A percentile compares a stretch with the other conserved stretches of the same genome.
These are phyloP conservation scores for Vachellia collinsii DNA, from an alignment of 306 rosid genomes.

Conservation along the genomic window DNA sequence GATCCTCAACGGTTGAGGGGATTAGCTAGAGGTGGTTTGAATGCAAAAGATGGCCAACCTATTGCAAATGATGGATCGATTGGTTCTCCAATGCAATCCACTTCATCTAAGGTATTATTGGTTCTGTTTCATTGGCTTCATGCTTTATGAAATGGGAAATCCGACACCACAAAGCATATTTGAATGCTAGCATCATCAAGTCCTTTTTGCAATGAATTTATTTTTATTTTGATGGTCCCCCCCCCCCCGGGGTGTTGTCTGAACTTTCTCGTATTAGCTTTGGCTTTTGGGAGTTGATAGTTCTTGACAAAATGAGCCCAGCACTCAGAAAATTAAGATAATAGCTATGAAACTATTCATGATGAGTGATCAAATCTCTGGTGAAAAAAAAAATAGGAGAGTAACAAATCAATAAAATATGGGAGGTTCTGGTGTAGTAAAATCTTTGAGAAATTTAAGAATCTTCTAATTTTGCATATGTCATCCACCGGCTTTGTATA, in stretches of 20 bases:
- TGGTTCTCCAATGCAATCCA: slow-evolving; percentile 92
- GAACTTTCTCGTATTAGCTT: not conserved
- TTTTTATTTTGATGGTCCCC: slow-evolving; percentile 12
- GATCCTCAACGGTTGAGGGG: slow-evolving; percentile 85
- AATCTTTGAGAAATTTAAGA: not conserved
- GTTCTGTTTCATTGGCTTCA: slow-evolving; percentile 10
- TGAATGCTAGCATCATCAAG: slow-evolving; percentile 16
- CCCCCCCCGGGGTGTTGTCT: not conserved
- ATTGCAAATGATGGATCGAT: slow-evolving; percentile 79
- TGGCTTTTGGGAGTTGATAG: not conserved
- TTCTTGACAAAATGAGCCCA: not conserved
- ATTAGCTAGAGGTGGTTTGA: slow-evolving; percentile 68
- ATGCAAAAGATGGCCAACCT: slow-evolving; percentile 73
- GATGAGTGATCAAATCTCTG: not conserved
- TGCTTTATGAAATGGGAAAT: slow-evolving; percentile 30
- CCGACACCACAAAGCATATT: not conserved
- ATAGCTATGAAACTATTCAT: not conserved
- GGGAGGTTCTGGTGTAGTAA: not conserved
- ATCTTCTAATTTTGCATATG: not conserved
- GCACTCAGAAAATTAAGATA: not conserved
- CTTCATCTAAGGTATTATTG: slow-evolving; percentile 71
- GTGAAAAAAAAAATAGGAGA: not conserved
- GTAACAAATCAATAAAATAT: not conserved
- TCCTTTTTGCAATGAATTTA: not conserved
- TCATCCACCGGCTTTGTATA: not conserved